phyloP scores from a whole-genome alignment of 768 basidiomycete species.

The Agaricus bisporus region DNA sequence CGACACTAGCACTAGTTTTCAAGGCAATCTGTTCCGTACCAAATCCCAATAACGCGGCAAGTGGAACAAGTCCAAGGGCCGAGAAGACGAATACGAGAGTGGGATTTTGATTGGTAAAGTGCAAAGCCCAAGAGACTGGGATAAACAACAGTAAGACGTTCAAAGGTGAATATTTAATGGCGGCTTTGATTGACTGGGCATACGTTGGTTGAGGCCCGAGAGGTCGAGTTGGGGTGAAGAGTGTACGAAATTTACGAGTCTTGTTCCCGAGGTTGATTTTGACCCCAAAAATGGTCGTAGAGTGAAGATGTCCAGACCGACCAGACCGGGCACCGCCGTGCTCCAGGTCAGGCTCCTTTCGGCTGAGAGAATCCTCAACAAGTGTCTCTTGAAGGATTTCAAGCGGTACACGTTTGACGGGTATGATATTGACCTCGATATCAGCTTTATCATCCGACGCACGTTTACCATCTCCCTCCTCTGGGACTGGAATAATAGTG shows the following conservation, averaged over 20 bases:
- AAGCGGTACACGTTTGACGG: too few species aligned
- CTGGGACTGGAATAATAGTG: too few species aligned
- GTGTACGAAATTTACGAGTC: conserved; percentile 20
- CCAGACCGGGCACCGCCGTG: too few species aligned
- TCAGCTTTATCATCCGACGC: too few species aligned
- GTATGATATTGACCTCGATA: too few species aligned
- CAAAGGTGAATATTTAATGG: conserved; percentile 27
- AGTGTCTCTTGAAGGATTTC: too few species aligned
- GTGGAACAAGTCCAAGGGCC: conserved; percentile 43
- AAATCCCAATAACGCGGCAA: conserved; percentile 17
- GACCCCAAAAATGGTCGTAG: too few species aligned
- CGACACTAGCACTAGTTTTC: conserved; percentile 41
- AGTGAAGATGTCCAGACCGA: too few species aligned
- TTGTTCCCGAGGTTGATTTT: background rate
- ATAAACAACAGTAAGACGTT: conserved; percentile 44
- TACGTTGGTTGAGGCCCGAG: conserved; percentile 19
- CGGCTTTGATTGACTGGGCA: conserved; percentile 23
- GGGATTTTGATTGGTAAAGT: conserved; percentile 37
- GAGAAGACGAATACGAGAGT: conserved; percentile 44
- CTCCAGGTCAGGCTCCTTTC: too few species aligned
- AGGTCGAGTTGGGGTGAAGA: conserved; percentile 22
- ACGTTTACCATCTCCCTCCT: too few species aligned
- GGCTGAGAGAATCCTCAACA: too few species aligned
- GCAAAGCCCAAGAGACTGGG: conserved; percentile 43
- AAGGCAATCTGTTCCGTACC: conserved; percentile 45